Evolutionary conservation across 1,139 yeast species (phyloP), one percentile per base, ranked within the genome.

Genomic region (Lipomyces yarrowii): DNA sequence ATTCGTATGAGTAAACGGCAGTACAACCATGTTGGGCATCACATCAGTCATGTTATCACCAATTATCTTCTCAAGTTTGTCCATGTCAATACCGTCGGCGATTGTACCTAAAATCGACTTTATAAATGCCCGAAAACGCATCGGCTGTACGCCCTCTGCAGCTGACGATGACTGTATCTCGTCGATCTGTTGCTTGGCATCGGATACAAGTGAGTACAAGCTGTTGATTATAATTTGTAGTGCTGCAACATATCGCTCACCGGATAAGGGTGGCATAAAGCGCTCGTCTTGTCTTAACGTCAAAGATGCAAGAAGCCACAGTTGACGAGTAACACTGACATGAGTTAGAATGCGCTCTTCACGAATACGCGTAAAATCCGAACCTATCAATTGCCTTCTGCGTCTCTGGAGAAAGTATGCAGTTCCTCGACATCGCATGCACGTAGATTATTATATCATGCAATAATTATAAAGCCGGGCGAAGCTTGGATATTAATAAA

Each of bases 251-350:
- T 56, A 56, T 32, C 33, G 30, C 26, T 56, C 58, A 15, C 58
- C 58, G 35, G 30, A 26, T 7, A 56, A 32, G 2, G 58, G 48
- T 26, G 58, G 39, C 39, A 56, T 26, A 32, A 56, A 56, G 8
- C 48, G 30, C 48, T 56, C 58, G 55, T 56, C 58, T 21, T 26
- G 30, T 56, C 18, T 56, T 21, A 56, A 8, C 21, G 55, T 18
- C 58, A 56, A 21, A 3, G 58, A 56, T 26, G 58, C 48, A 6
- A 56, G 48, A 30, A 56, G 26, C 58, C 58, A 56, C 4, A 56
- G 58, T 11, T 56, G 48, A 32, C 58, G 58, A 15, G 30, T 56
- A 21, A 56, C 30, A n/a, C 58, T 56, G 48, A 42, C 21, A 3
- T 42, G 23, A n/a, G 48, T 42, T 42, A 42, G 48, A 42, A 15